Conservation (phyloP, 495 filamentous ascomycete genomes). For the Endocarpon pusillum region DNA sequence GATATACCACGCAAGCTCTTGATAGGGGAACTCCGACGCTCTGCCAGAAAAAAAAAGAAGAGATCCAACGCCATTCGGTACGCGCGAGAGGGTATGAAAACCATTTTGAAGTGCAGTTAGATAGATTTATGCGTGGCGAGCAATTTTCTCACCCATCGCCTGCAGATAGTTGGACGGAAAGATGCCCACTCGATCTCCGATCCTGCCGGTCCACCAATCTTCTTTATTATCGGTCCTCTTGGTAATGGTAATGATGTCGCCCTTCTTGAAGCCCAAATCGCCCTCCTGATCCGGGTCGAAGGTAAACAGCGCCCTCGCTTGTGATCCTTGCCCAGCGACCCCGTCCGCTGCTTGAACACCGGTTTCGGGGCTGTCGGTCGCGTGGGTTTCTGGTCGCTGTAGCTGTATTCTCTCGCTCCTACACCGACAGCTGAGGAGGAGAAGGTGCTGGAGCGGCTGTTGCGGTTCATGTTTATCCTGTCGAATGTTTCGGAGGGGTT, state of each 20-base stretch:
- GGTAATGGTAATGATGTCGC: constrained; percentile 88
- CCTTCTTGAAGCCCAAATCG: constrained; percentile 92
- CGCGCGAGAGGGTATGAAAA: too few relatives aligned
- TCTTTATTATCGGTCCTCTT: constrained; percentile 91
- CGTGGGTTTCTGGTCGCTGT: constrained; percentile 36
- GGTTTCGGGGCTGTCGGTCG: constrained; percentile 81
- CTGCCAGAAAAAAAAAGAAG: too few relatives aligned
- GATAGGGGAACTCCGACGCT: too few relatives aligned
- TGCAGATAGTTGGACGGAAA: too few relatives aligned
- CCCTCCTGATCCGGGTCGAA: constrained; percentile 90
- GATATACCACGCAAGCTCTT: too few relatives aligned
- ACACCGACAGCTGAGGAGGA: too few relatives aligned
- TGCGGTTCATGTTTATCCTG: constrained; percentile 22
- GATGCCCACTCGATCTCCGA: constrained; percentile 45
- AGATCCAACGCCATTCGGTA: too few relatives aligned
- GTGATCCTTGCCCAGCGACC: constrained; percentile 50
- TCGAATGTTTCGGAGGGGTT: constrained; percentile 34
- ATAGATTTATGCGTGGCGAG: too few relatives aligned
- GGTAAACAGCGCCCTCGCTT: constrained; percentile 77
- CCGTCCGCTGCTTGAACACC: constrained; percentile 49
- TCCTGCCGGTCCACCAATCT: constrained; percentile 69
- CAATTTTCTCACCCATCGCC: too few relatives aligned
- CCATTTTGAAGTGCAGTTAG: too few relatives aligned
- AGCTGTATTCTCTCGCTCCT: constrained; percentile 43
- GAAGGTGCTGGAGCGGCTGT: constrained; percentile 28